Evolutionary conservation across 352 stramenopile species (phyloP), one percentile per base, ranked within the genome.

Genomic region (Phytophthora crassamura): DNA sequence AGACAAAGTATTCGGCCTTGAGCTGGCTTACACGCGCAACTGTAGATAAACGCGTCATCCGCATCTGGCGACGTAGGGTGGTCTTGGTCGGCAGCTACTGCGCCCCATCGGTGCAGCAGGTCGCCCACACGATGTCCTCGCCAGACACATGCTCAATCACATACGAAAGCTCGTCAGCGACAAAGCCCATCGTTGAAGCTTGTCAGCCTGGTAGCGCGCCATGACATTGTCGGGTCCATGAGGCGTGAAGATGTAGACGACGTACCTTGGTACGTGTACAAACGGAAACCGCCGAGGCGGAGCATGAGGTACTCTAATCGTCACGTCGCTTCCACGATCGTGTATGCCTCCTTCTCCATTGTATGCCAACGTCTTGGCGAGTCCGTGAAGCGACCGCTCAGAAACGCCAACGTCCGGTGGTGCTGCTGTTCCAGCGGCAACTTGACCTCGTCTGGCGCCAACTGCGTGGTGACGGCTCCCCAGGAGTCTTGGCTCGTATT

Each of bases 401-500:
- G n/a, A n/a, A n/a, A n/a, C n/a, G n/a, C n/a, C n/a, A n/a, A n/a
- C n/a, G n/a, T n/a, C n/a, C n/a, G n/a, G n/a, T n/a, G n/a, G n/a
- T n/a, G n/a, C n/a, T n/a, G n/a, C n/a, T n/a, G n/a, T n/a, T n/a
- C n/a, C n/a, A n/a, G n/a, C n/a, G n/a, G n/a, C n/a, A n/a, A n/a
- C n/a, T n/a, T n/a, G n/a, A n/a, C n/a, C n/a, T 74, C 63, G 0
- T 38, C 67, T 0, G n/a, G 36, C 6, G 32, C 10, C 9, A 77
- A 1, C 36, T 77, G 57, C 1, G 63, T 72, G 0, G 53, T 48
- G 2, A 65, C 52, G 0, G 62, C 67, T 18, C 57, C 57, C 58
- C 61, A 77, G 40, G 53, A 59, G 2, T 58, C 49, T 7, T 48
- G 16, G 16, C 54, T 69, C 0, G 72, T 48, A 33, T 77, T 58